A percentile compares a stretch with the other conserved stretches of the same genome.
phyloP scores from a whole-genome alignment of 345 rosid species.

The Acer saccharum region DNA sequence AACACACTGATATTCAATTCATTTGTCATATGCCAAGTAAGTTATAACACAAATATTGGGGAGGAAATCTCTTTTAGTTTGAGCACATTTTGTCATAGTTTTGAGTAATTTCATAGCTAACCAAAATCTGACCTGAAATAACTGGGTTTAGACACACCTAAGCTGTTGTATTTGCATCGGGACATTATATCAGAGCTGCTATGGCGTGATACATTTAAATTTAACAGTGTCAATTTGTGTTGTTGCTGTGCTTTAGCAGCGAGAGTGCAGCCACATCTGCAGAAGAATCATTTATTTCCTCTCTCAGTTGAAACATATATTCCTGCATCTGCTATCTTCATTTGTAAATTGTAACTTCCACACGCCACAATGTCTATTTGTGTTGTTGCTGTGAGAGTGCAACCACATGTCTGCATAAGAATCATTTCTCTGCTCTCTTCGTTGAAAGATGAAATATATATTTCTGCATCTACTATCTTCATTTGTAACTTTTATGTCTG shows the following conservation, averaged over 20 bases:
- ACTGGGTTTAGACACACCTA: background rate
- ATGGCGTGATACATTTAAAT: background rate
- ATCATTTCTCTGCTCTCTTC: background rate
- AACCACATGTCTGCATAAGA: background rate
- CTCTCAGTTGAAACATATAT: background rate
- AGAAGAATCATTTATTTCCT: background rate
- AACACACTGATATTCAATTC: constrained; percentile 91
- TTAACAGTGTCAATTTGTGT: background rate
- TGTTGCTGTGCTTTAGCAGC: background rate
- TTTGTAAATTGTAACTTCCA: background rate
- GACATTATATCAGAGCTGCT: background rate
- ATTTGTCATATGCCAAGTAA: constrained; percentile 92
- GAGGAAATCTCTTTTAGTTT: background rate
- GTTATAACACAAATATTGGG: constrained; percentile 15
- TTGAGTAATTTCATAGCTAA: background rate
- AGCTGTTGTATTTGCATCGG: background rate
- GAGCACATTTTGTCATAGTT: background rate
- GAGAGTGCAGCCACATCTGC: background rate
- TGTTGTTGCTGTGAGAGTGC: background rate
- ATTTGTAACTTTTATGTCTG: background rate
- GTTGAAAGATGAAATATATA: background rate
- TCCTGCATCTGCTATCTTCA: background rate
- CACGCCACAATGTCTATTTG: too few species aligned
- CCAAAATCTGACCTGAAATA: background rate
- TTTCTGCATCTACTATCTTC: background rate